Evolutionary conservation across 2,329 filamentous ascomycete species (phyloP).

Genomic region (Colletotrichum kahawae): DNA sequence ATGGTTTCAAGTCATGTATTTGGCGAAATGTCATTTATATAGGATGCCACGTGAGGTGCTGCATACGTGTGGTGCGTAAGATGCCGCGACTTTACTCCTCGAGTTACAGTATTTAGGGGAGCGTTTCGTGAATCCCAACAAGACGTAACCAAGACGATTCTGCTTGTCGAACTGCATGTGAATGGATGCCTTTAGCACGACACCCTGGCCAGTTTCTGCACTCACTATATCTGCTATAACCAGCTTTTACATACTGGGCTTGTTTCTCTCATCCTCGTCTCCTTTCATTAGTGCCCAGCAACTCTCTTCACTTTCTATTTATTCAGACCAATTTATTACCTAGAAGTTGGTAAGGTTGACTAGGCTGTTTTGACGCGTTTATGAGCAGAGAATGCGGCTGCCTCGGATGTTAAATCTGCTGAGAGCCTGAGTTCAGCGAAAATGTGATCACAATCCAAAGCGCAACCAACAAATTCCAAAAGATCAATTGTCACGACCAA

Average conservation of each 20-base stretch:
- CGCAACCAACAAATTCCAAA: accelerated
- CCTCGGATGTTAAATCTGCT: accelerated
- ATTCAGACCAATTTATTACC: accelerated
- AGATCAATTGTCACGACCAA: accelerated
- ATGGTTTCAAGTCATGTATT: neutral
- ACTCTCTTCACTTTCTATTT: neutral
- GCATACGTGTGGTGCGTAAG: neutral
- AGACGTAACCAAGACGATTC: neutral
- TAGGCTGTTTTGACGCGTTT: neutral
- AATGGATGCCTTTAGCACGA: accelerated
- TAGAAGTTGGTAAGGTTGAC: accelerated
- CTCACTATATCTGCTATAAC: neutral
- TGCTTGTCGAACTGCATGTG: accelerated
- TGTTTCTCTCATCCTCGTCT: neutral
- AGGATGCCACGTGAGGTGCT: neutral
- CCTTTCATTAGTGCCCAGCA: accelerated
- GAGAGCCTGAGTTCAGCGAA: no score
- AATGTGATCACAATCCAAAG: neutral
- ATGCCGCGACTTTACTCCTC: neutral
- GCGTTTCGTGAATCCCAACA: neutral
- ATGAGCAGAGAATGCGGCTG: accelerated
- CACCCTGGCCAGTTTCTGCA: neutral
- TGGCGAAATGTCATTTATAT: neutral
- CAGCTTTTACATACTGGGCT: neutral
- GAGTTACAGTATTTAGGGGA: neutral